Evolutionary conservation across 176 grass and related monocot genomes (phyloP).

Genomic region (Paspalum vaginatum): DNA sequence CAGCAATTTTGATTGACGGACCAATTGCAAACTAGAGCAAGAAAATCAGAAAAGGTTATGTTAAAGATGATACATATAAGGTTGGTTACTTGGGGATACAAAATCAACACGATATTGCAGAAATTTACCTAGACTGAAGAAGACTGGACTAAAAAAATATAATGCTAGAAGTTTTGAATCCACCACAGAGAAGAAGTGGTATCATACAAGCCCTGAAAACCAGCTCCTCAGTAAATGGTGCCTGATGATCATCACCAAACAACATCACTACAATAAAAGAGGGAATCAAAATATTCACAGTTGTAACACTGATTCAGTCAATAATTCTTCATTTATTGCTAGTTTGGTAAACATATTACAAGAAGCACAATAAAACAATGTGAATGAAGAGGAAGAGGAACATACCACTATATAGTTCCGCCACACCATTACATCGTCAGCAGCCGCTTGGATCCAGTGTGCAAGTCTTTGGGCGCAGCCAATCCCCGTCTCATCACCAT

Average conservation of each 20-base stretch:
- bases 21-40: not conserved
- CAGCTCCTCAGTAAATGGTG: constrained; percentile 87
- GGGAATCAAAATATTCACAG: not conserved
- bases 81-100: not conserved
- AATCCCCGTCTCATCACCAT: constrained; percentile 9
- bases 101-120: constrained; percentile 3
- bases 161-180: constrained; percentile 71
- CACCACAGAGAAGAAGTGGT: constrained; percentile 90
- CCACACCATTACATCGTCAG: constrained; percentile 73
- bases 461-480: constrained; percentile 35
- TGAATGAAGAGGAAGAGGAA: not conserved
- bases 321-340: not conserved
- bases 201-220: constrained; percentile 99
- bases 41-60: not conserved
- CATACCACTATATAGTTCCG: constrained; percentile 86
- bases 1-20: constrained; percentile 4
- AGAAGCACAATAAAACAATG: not conserved
- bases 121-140: constrained; percentile 96
- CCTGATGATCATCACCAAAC: constrained; percentile 57
- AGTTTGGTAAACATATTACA: not conserved
- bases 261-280: constrained; percentile 33
- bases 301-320: constrained; percentile 1
- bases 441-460: constrained; percentile 32
- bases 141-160: constrained; percentile 91
- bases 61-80: not conserved